Conservation (phyloP, 345 rosid species). For the Gossypium australe region DNA sequence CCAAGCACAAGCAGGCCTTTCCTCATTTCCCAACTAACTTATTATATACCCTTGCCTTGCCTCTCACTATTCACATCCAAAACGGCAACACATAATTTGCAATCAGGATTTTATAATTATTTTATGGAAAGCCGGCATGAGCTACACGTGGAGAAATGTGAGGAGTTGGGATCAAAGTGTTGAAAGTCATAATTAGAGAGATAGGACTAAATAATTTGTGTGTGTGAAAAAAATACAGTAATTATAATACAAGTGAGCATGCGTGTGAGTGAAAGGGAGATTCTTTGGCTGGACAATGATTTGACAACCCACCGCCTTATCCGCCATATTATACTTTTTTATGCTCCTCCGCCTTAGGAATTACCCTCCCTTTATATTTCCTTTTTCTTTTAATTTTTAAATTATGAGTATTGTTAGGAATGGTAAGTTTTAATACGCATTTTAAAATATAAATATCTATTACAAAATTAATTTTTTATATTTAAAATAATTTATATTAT, state of each 20-base stretch:
- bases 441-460: no score
- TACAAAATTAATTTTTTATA: no score
- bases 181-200: background rate
- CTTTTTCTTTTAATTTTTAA: no score
- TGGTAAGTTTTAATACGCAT: no score
- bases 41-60: constrained; percentile 11
- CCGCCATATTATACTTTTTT: background rate
- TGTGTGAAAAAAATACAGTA: background rate
- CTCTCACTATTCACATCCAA: constrained; percentile 9
- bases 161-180: constrained; percentile 18
- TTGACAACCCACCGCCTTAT: background rate
- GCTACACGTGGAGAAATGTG: constrained; percentile 44
- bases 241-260: background rate
- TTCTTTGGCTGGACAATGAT: background rate
- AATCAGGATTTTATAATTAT: no score
- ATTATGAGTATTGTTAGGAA: no score
- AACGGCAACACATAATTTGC: background rate
- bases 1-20: constrained; percentile 16
- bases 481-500: no score
- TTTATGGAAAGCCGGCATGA: constrained; percentile 1
- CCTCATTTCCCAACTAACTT: constrained; percentile 28
- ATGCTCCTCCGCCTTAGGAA: background rate
- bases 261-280: constrained; percentile 10
- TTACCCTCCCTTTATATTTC: background rate
- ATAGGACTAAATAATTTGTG: background rate